Evolutionary conservation across 768 basidiomycete genomes (phyloP), one percentile per base, ranked within the genome.

Genomic region (Piloderma croceum): DNA sequence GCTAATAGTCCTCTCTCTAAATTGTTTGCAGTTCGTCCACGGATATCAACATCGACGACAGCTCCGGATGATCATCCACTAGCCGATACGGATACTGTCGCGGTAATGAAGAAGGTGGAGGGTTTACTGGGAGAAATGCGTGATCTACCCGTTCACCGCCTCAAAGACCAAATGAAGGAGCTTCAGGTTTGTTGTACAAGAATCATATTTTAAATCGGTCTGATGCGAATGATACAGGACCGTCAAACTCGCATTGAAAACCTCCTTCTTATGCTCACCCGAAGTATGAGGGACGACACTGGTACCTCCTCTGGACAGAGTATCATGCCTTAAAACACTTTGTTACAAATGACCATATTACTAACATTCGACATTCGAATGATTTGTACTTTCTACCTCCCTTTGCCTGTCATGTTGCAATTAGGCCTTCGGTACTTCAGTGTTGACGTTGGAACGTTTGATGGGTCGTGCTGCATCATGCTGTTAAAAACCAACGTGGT

Each of bases 111-210:
- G 48, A 68, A 70, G 42, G 56, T 89, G 29, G 83, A 89, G 57
- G 58, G 62, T 18, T 52, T 85, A 42, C 52, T 88, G 43, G 81
- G 85, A 34, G 77, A 79, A 36, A 70, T 83, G 33, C 69, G 70
- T 22, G 69, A 74, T 31, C 47, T 86, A 46, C 85, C 87, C 6
- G 74, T 87, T 15, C 69, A 74, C 24, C 71, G 62, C 46, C 62
- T 91, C 25, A 82, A 76, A 59, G 81, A 83, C 3, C 86, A 90
- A 58, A 83, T 91, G 76, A 86, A 79, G 56, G 88, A 90, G 54
- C 59, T 90, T 21, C 83, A 85, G 72, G 84, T 83, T 33, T 35
- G 69, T 59, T 15, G 10, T 37, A 3, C 38, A 12, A 4, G 21
- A 24, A 42, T 22, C 3, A 15, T 5, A 4, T 10, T 23, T 33